phyloP scores from a whole-genome alignment of 1,284 basidiomycete species.

The Trichosporon sp. region DNA sequence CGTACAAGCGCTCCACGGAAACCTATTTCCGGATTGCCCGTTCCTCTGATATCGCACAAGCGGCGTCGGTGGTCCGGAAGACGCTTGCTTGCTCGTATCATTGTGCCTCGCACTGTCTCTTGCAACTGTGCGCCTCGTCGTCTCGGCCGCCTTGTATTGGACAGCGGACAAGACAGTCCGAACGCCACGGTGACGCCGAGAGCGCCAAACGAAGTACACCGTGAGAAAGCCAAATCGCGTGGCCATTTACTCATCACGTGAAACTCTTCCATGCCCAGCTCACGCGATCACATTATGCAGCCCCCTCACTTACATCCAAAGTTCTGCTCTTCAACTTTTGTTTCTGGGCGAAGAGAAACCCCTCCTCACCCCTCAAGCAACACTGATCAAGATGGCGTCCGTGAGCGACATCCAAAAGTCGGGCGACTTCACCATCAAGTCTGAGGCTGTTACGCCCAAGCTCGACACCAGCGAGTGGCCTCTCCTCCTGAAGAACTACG shows the following conservation, averaged over 20 bases:
- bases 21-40: conserved; percentile 16
- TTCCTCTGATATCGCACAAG: background rate
- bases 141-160: background rate
- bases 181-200: background rate
- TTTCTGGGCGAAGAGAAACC: conserved; percentile 9
- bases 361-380: conserved; percentile 19
- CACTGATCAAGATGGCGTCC: conserved; percentile 38
- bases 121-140: background rate
- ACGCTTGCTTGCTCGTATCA: background rate
- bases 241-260: background rate
- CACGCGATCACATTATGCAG: conserved; percentile 8
- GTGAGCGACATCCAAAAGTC: conserved; percentile 51
- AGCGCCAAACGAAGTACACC: background rate
- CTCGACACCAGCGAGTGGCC: conserved; percentile 98
- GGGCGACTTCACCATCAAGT: conserved; percentile 82
- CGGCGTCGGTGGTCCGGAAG: background rate
- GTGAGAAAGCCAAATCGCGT: background rate
- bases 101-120: background rate
- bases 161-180: background rate
- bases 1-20: background rate
- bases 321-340: conserved; percentile 15
- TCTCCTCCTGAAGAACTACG: conserved; percentile 96
- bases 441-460: conserved; percentile 69
- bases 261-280: background rate
- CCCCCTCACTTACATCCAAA: conserved; percentile 4